Base-by-base conservation (phyloP, 352 stramenopile species). In the Achlya hypogyna region DNA sequence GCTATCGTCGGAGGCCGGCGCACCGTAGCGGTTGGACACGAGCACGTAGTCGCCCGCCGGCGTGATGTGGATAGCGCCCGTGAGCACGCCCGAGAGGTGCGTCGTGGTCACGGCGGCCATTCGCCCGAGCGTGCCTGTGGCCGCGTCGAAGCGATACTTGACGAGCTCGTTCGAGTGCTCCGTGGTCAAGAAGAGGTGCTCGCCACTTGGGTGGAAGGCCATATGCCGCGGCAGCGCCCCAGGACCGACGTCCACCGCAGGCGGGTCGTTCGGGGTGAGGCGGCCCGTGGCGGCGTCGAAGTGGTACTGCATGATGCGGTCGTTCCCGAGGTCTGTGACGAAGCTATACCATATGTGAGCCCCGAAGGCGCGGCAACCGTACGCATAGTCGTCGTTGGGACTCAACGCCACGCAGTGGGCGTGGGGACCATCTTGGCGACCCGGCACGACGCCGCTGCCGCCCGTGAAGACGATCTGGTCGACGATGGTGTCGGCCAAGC, bases 311-410 rank as follows among this genome's bases (percentile, higher is more conserved):
- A 67, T 67, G 43, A 67, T 59, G 16, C 49, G 43, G 34, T 67
- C 60, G 35, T 67, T 67, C 4, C 60, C 60, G n/a, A 67, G 29
- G 34, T 67, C 60, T 22, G 60, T 67, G n/a, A 67, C 56, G 18
- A 51, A 64, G 9, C 56, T 64, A 64, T 1, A 22, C 40, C 52
- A n/a, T 51, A 3, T 45, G 2, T 45, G 38, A 10, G 38, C n/a
- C 34, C 34, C 38, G n/a, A 10, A 45, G 1, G 38, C 2, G 38
- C n/a, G 14, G 38, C 34, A 16, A 23, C 53, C 32, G 60, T 59
- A 67, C 40, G 51, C 42, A 22, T 28, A 60, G 20, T n/a, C 12
- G 51, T 56, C 51, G 51, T 58, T 22, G n/a, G 31, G 25, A 45
- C 20, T 67, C 40, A 67, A 35, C n/a, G 51, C 38, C 4, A 67